Percentiles rank a stretch among this genome's conserved stretches.
Evolutionary conservation across 2,329 filamentous ascomycete species (phyloP).

Genomic region (Laburnicola sp.): DNA sequence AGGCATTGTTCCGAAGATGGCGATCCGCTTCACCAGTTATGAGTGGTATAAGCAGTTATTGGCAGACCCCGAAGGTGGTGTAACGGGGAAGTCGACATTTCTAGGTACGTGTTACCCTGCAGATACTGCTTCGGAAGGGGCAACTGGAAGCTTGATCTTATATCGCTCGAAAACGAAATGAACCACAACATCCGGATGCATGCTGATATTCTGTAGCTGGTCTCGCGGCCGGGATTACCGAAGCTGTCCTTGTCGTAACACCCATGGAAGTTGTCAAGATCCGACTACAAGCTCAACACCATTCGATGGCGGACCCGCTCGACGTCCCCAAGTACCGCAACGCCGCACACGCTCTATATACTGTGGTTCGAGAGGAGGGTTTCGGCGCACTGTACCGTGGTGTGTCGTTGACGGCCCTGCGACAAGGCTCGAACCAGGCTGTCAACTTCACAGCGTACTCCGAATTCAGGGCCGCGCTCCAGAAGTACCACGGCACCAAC

Average conservation of each 20-base stretch:
- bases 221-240: conserved; percentile 88
- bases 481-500: conserved; percentile 71
- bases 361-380: conserved; percentile 90
- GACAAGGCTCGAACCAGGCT: conserved; percentile 96
- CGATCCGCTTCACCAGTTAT: conserved; percentile 97
- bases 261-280: conserved; percentile 99
- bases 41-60: conserved; percentile 90
- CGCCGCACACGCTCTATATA: conserved; percentile 80
- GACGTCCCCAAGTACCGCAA: conserved; percentile 97
- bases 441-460: conserved; percentile 96
- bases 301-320: conserved; percentile 95
- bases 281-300: conserved; percentile 94
- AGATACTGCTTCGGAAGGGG: too few species aligned
- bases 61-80: conserved; percentile 66
- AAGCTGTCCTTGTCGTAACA: conserved; percentile 93
- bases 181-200: too few species aligned
- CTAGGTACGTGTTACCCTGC: conserved; percentile 57
- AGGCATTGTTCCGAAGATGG: conserved; percentile 98
- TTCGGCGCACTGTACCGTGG: conserved; percentile 86
- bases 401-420: conserved; percentile 87
- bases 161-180: too few species aligned
- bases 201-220: conserved; percentile 62
- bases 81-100: conserved; percentile 74
- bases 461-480: conserved; percentile 81
- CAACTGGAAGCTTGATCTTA: too few species aligned